Percentiles rank a stretch among this genome's conserved stretches.
Evolutionary conservation across 1,284 basidiomycete species (phyloP).

Genomic region (Fomitiporia mediterranea): DNA sequence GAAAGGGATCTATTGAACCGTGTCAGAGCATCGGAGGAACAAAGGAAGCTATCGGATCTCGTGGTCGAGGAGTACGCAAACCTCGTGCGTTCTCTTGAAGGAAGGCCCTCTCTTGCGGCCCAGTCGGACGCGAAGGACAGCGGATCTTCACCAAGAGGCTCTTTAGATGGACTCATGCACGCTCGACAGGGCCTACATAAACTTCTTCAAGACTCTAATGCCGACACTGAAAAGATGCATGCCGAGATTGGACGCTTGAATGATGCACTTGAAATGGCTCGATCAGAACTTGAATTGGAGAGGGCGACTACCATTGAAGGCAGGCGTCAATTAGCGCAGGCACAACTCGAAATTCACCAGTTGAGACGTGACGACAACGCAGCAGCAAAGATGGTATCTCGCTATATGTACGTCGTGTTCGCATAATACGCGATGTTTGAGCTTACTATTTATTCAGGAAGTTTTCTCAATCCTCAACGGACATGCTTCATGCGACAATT

Average conservation of each 20-base stretch:
- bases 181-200: conserved; percentile 38
- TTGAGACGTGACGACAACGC: conserved; percentile 67
- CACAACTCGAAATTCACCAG: conserved; percentile 54
- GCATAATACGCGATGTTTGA: conserved; percentile 10
- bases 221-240: conserved; percentile 43
- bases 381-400: conserved; percentile 80
- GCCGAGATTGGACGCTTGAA: conserved; percentile 42
- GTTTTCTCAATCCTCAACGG: conserved; percentile 78
- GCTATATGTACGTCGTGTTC: conserved; percentile 69
- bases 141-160: not conserved
- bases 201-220: conserved; percentile 47
- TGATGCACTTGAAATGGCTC: conserved; percentile 39
- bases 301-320: conserved; percentile 39
- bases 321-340: conserved; percentile 41
- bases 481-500: conserved; percentile 64
- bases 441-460: conserved; percentile 46
- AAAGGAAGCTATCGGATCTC: conserved; percentile 54
- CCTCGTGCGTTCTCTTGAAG: conserved; percentile 58
- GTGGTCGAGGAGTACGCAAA: conserved; percentile 66
- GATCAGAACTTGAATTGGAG: conserved; percentile 45
- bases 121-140: not conserved
- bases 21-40: conserved; percentile 46
- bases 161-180: conserved; percentile 12
- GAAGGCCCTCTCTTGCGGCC: conserved; percentile 30
- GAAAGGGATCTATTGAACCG: conserved; percentile 43